Percentiles rank a stretch among this genome's conserved stretches.
These are phyloP conservation scores for Euphorbia celastroides DNA, from an alignment of 441 rosid genomes.

Conservation along the genomic window DNA sequence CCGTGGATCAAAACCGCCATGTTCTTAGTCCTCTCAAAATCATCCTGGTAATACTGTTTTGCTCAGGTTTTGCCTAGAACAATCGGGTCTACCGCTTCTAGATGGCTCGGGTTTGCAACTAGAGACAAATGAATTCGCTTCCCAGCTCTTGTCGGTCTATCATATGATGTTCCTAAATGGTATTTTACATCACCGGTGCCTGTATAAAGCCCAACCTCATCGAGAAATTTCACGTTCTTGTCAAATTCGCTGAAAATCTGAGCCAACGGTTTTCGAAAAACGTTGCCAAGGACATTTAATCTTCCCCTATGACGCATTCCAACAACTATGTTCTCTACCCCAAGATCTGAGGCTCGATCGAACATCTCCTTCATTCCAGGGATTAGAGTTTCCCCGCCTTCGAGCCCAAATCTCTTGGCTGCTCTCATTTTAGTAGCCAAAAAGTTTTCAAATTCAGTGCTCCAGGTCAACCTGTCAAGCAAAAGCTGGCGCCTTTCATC, in stretches of 20 bases:
- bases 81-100: conserved; percentile 97
- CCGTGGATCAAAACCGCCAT: conserved; percentile 92
- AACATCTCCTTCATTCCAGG: conserved; percentile 99
- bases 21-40: conserved; percentile 63
- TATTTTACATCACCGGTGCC: conserved; percentile 99
- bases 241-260: conserved; percentile 94
- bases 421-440: conserved; percentile 94
- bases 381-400: conserved; percentile 94
- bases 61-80: conserved; percentile 98
- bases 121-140: conserved; percentile 88
- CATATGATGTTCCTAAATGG: conserved; percentile 95
- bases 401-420: conserved; percentile 97
- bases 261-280: conserved; percentile 86
- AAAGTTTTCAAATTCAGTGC: conserved; percentile 92
- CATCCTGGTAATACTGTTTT: conserved; percentile 85
- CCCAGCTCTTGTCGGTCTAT: conserved; percentile 94
- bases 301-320: conserved; percentile 99
- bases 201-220: conserved; percentile 90
- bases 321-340: conserved; percentile 93
- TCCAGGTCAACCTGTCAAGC: conserved; percentile 89
- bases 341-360: conserved; percentile 91
- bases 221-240: conserved; percentile 80
- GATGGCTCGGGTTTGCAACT: conserved; percentile 97
- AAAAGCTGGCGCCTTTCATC: conserved; percentile 84
- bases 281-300: conserved; percentile 88